Base-by-base conservation (phyloP, 2,329 filamentous ascomycete species). In the Lomentospora prolificans region DNA sequence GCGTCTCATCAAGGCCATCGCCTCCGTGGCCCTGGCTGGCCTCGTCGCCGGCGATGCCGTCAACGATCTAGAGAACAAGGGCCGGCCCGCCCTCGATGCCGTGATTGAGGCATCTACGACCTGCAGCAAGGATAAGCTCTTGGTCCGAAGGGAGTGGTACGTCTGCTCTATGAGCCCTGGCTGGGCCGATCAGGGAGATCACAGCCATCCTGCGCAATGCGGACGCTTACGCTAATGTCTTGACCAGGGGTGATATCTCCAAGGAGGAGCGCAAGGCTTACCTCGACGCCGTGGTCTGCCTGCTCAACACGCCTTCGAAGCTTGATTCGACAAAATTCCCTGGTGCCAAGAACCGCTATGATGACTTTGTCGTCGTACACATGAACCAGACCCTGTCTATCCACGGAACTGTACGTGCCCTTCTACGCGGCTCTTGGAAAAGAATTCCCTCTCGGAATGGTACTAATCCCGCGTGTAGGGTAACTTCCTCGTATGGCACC, bases 401-500 rank as follows among this genome's bases (percentile, higher is more conserved):
- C 54, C 61, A 67, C 52, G 57, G 57, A 17, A 67, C 64, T 17
- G 61, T 65, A 58, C 51, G 60, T 4, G 6, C n/a, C 12, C 36
- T 2, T 24, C 22, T 27, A n/a, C n/a, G n/a, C n/a, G n/a, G n/a
- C n/a, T n/a, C n/a, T n/a, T n/a, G n/a, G n/a, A n/a, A n/a, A n/a
- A n/a, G n/a, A n/a, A n/a, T n/a, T n/a, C n/a, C n/a, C n/a, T n/a
- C n/a, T n/a, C n/a, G n/a, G n/a, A n/a, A n/a, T 6, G n/a, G 17
- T n/a, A 3, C 17, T 25, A 48, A 30, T 6, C 22, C 9, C 1
- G 3, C 12, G 14, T 25, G 3, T 50, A 68, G 65, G 66, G 66
- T 24, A 69, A 61, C 62, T 70, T 75, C 61, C 62, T 75, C 52
- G 67, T 69, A 9, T 75, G 71, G 72, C 72, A 75, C 59, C 65